Conservation (phyloP, 257 asterid species). For the Linaria vulgaris region DNA sequence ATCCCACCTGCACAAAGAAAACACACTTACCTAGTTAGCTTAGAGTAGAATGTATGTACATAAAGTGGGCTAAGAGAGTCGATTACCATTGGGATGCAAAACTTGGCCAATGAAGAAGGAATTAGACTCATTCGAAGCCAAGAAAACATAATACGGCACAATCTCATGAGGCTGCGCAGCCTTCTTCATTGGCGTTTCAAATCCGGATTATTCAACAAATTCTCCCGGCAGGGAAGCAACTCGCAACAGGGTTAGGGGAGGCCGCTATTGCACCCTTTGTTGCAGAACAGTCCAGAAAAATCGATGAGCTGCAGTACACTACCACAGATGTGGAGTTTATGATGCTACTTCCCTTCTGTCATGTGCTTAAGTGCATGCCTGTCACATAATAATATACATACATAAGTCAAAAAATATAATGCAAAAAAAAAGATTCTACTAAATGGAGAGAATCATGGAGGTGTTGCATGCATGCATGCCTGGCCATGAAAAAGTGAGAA, state of each 20-base stretch:
- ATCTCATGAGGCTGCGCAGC: conserved; percentile 33
- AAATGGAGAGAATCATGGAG: not conserved
- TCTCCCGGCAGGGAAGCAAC: conserved; percentile 25
- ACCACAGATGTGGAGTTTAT: conserved; percentile 31
- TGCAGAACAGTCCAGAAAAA: conserved; percentile 25
- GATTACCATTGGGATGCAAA: conserved; percentile 29
- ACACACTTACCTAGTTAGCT: not conserved
- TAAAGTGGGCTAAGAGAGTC: not conserved
- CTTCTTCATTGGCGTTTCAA: conserved; percentile 28
- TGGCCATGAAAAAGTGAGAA: conserved; percentile 39
- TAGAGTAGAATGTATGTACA: too few relatives aligned
- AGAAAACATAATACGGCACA: conserved; percentile 30
- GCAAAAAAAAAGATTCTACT: too few relatives aligned
- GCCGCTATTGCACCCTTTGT: conserved; percentile 38
- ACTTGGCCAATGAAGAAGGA: conserved; percentile 37
- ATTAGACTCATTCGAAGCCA: conserved; percentile 23
- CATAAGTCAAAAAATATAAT: too few relatives aligned
- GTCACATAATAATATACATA: too few relatives aligned
- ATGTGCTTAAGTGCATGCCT: conserved; percentile 36
- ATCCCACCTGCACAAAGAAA: conserved; percentile 26
- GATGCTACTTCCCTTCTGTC: conserved; percentile 35
- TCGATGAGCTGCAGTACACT: conserved; percentile 22
- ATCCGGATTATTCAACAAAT: conserved; percentile 12
- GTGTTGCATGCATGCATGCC: conserved; percentile 21
- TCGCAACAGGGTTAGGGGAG: conserved; percentile 28